Conservation (phyloP, 768 basidiomycete species). For the button mushroom (Agaricus bisporus) region DNA sequence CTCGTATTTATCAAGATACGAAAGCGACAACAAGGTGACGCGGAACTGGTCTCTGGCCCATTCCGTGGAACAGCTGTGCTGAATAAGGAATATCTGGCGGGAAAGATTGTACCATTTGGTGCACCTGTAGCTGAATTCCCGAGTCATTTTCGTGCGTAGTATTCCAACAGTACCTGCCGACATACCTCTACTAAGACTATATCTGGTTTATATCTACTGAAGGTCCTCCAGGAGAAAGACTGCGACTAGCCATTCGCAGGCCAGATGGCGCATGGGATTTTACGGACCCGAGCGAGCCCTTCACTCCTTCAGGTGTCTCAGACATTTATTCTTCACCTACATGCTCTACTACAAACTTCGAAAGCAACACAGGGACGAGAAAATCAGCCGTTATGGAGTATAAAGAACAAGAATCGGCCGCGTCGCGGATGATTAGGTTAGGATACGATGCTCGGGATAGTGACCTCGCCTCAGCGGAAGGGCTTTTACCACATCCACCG, state of each 20-base stretch:
- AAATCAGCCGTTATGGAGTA: constrained; percentile 10
- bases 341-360: constrained; percentile 11
- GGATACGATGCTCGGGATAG: constrained; percentile 9
- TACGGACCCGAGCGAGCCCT: constrained; percentile 32
- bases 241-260: constrained; percentile 50
- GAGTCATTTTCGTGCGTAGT: constrained; percentile 31
- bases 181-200: background rate
- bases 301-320: constrained; percentile 31
- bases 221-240: constrained; percentile 48
- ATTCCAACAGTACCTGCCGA: background rate
- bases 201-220: background rate
- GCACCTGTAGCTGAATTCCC: constrained; percentile 25
- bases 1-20: constrained; percentile 27
- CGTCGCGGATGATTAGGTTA: constrained; percentile 4
- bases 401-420: constrained; percentile 19
- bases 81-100: constrained; percentile 29
- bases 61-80: constrained; percentile 23
- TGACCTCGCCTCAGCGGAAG: constrained; percentile 16
- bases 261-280: constrained; percentile 55
- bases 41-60: constrained; percentile 18
- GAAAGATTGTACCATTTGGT: constrained; percentile 37
- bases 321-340: constrained; percentile 20
- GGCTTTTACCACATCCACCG: constrained; percentile 19
- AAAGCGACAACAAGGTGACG: constrained; percentile 15
- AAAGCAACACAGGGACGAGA: background rate